Evolutionary conservation across 805 yeast genomes (phyloP), one percentile per base, ranked within the genome.

Genomic region (Pichia cabralensis): DNA sequence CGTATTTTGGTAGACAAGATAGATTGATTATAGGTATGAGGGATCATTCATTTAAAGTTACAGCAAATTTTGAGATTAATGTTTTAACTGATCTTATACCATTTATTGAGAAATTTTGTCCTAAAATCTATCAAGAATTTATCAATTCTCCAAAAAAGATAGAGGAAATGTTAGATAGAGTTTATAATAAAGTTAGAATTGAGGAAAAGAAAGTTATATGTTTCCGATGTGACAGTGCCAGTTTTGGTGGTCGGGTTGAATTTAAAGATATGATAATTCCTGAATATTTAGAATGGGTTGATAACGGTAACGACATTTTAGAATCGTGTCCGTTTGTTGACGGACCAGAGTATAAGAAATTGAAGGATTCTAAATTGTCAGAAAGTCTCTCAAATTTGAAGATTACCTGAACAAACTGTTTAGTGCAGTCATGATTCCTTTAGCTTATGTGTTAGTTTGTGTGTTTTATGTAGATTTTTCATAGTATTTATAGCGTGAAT

Each of bases 21-120:
- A 31, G 23, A 2, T 26, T 45, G 7, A 23, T 44, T n/a, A 28
- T 45, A 14, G 48, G 48, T 13, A 13, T 43, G 4, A 30, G 45
- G 21, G 29, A 40, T 28, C 8, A 5, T 3, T 7, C 24, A 6
- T 37, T 22, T 18, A 9, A 20, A 3, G 10, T 42, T 10, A 20
- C 34, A 5, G 26, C 38, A 13, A 24, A 37, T 21, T 27, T 34
- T 12, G 30, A 33, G 2, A 30, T 35, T 8, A 26, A 26, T 17
- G n/a, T 44, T 3, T 8, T 33, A 4, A 22, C 14, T 7, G 38
- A 39, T 10, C 10, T 45, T 3, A 11, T 44, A 8, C 41, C 45
- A 13, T 45, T 31, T 28, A 31, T 38, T 13, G 10, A 20, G 1
- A 6, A n/a, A 6, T 22, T 11, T 24, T 24, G 30, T 31, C 27